Evolutionary conservation across 768 basidiomycete genomes (phyloP).

Genomic region (Phaeolepiota aurea): DNA sequence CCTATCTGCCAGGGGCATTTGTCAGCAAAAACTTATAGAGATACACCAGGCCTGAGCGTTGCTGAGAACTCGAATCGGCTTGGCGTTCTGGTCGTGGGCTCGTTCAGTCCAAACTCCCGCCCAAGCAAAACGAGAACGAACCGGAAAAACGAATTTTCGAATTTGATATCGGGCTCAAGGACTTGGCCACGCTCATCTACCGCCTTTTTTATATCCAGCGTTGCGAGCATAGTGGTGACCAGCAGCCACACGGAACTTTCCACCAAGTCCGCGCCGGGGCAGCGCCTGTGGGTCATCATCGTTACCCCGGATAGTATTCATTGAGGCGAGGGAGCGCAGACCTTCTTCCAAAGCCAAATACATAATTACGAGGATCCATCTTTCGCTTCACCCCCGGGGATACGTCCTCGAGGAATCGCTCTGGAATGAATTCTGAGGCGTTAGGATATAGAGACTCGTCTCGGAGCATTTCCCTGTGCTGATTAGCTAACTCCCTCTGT

Average conservation of each 20-base stretch:
- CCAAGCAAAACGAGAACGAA: too few species aligned
- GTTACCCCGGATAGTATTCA: too few species aligned
- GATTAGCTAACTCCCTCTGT: too few species aligned
- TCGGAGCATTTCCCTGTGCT: constrained; percentile 9
- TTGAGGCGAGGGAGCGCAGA: too few species aligned
- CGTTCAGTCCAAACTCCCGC: too few species aligned
- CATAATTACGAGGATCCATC: constrained; percentile 4
- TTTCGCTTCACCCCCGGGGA: constrained; percentile 4
- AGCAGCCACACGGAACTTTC: neutral
- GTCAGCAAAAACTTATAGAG: too few species aligned
- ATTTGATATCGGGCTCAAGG: neutral
- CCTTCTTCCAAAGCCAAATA: constrained; percentile 11
- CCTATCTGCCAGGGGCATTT: too few species aligned
- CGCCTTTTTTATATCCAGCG: neutral
- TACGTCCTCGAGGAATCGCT: constrained; percentile 7
- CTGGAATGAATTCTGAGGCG: constrained; percentile 7
- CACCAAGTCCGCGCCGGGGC: neutral
- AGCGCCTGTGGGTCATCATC: neutral
- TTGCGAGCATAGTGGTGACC: neutral
- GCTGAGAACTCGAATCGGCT: too few species aligned
- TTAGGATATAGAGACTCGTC: constrained; percentile 7
- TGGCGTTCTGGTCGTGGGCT: too few species aligned
- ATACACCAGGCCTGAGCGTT: too few species aligned
- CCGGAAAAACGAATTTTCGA: neutral
- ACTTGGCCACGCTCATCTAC: neutral